Evolutionary conservation across 1,284 basidiomycete species (phyloP).

Genomic region (Rhodotorula sp.): DNA sequence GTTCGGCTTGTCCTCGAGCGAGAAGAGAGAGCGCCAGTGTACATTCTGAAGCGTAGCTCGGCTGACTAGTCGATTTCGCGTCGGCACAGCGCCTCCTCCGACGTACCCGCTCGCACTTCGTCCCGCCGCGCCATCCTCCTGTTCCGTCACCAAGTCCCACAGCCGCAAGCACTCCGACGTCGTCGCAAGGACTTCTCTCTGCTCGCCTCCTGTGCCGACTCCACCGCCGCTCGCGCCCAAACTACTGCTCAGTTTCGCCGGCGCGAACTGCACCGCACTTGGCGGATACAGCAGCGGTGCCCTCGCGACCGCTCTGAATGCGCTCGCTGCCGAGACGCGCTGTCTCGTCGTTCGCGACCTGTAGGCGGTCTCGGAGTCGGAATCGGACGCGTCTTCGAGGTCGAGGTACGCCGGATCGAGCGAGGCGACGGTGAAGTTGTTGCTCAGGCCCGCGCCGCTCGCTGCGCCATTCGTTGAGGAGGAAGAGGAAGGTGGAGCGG

Average conservation of each 20-base stretch:
- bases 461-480: neutral
- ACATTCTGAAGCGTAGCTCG: constrained; percentile 70
- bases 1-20: neutral
- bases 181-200: constrained; percentile 77
- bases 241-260: constrained; percentile 58
- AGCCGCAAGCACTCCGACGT: constrained; percentile 84
- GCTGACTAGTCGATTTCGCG: constrained; percentile 51
- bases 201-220: constrained; percentile 39
- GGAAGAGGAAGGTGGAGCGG: neutral
- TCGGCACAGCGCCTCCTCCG: constrained; percentile 58
- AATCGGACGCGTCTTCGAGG: constrained; percentile 74
- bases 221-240: constrained; percentile 61
- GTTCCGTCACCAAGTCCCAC: constrained; percentile 72
- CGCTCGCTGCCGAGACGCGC: constrained; percentile 14
- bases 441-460: constrained; percentile 60
- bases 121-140: constrained; percentile 47
- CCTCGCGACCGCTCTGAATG: constrained; percentile 73
- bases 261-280: constrained; percentile 79
- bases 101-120: constrained; percentile 50
- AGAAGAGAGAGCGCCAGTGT: constrained; percentile 48
- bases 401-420: constrained; percentile 64
- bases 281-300: constrained; percentile 79
- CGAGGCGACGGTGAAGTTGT: constrained; percentile 76
- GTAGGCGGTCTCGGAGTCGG: constrained; percentile 45
- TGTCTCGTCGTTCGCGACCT: constrained; percentile 17